Evolutionary conservation across 2,329 filamentous ascomycete species (phyloP), one percentile per base, ranked within the genome.

Genomic region (Diaporthe helianthi): DNA sequence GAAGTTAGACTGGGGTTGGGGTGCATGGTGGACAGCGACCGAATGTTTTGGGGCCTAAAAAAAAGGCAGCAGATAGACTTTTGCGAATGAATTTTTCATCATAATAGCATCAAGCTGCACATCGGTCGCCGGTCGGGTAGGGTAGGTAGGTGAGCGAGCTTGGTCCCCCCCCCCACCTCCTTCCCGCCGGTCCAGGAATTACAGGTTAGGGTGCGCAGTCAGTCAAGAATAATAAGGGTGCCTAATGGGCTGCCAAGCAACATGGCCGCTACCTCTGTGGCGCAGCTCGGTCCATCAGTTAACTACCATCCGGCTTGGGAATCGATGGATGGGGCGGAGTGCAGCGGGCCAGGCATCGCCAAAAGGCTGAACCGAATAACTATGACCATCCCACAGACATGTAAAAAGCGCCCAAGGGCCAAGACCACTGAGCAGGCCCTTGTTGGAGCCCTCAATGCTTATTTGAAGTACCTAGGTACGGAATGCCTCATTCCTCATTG

Each of bases 401-500:
- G 58, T 61, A 33, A 22, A 4, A 29, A 58, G 41, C 26, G 44
- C 26, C 36, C 54, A 29, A 58, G 44, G n/a, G n/a, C n/a, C n/a
- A n/a, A n/a, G n/a, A n/a, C n/a, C n/a, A n/a, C n/a, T n/a, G n/a
- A 41, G 44, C 58, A 24, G 31, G 46, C 58, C 22, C 19, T 24
- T 53, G 29, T 13, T 13, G 54, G 36, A 60, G 36, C 54, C 54
- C 54, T 61, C 55, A 46, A 33, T 61, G 44, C 6, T 7, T 9
- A 33, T 7, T 1, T 33, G 13, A 38, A 33, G 46, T n/a, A n/a
- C n/a, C n/a, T n/a, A n/a, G 22, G 13, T 46, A n/a, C 44, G 4
- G n/a, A 26, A 41, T 29, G 41, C 52, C 52, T 51, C 41, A 26
- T 51, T 67, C 52, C 52, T 51, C 41, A 26, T 51, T 67, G 41